Conservation (phyloP, 2,329 filamentous ascomycete species). For the Xylariaceae sp. region DNA sequence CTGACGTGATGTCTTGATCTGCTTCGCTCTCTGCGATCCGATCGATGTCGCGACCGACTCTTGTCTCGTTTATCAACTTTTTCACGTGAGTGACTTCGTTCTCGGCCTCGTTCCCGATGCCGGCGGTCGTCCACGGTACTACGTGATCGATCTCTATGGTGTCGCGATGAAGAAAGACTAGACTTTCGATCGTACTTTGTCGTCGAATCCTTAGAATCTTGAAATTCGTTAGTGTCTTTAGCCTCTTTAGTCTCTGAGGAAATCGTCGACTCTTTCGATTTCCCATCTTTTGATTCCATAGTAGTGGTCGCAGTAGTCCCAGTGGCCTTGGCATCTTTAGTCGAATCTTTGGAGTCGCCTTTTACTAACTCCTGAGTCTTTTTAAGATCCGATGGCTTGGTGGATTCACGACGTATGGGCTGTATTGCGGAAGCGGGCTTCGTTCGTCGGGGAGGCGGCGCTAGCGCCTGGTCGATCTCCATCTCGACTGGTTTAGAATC, state of each 20-base stretch:
- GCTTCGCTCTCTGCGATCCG: constrained; percentile 31
- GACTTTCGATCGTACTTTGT: constrained; percentile 26
- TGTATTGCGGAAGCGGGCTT: constrained; percentile 55
- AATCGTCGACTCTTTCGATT: constrained; percentile 21
- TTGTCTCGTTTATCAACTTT: constrained; percentile 30
- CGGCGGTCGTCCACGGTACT: constrained; percentile 26
- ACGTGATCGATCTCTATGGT: constrained; percentile 24
- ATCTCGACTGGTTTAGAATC: constrained; percentile 46
- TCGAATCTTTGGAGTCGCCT: constrained; percentile 31
- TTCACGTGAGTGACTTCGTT: constrained; percentile 24
- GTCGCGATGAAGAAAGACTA: constrained; percentile 26
- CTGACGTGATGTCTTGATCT: constrained; percentile 36
- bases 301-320: constrained; percentile 20
- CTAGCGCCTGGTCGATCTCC: constrained; percentile 51
- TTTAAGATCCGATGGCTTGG: constrained; percentile 39
- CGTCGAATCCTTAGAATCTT: constrained; percentile 22
- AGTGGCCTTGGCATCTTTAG: constrained; percentile 21
- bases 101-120: constrained; percentile 28
- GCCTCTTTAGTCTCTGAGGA: constrained; percentile 22
- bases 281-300: constrained; percentile 18
- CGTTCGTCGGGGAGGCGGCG: constrained; percentile 47
- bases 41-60: constrained; percentile 26
- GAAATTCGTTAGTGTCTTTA: constrained; percentile 22
- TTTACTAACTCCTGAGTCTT: constrained; percentile 33
- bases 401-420: constrained; percentile 45